A percentile compares a stretch with the other conserved stretches of the same genome.
Conservation (phyloP, 768 basidiomycete genomes). For the Russula emetica region DNA sequence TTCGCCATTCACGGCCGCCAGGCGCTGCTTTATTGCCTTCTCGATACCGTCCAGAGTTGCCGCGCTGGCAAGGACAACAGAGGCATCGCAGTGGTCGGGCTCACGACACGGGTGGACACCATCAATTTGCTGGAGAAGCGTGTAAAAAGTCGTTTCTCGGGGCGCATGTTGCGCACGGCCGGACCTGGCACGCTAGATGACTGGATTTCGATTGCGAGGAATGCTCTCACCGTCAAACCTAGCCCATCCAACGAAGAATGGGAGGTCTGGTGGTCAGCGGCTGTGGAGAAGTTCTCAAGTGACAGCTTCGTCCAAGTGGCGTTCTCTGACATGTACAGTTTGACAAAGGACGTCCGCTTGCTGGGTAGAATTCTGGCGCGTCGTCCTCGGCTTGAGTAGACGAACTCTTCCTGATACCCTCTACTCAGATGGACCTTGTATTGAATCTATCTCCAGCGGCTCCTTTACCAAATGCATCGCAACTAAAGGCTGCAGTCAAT, state of each 20-base stretch:
- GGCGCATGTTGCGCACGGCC: slow-evolving; percentile 76
- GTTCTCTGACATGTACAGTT: slow-evolving; percentile 55
- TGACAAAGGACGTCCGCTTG: slow-evolving; percentile 57
- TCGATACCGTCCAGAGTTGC: slow-evolving; percentile 91
- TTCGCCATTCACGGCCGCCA: slow-evolving; percentile 92
- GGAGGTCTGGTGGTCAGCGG: slow-evolving; percentile 52
- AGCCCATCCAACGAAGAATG: slow-evolving; percentile 46
- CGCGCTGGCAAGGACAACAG: slow-evolving; percentile 52
- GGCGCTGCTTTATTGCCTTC: slow-evolving; percentile 87
- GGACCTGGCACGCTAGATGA: slow-evolving; percentile 48
- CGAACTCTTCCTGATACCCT: slow-evolving; percentile 5
- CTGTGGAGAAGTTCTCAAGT: slow-evolving; percentile 53
- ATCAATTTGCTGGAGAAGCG: slow-evolving; percentile 90
- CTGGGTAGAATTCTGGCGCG: slow-evolving; percentile 60
- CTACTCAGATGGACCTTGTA: slow-evolving; percentile 42
- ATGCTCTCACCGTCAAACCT: slow-evolving; percentile 40
- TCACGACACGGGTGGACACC: slow-evolving; percentile 83
- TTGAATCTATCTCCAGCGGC: slow-evolving; percentile 45
- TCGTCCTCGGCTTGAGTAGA: slow-evolving; percentile 14
- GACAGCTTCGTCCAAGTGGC: slow-evolving; percentile 44
- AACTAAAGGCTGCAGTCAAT: slow-evolving; percentile 42
- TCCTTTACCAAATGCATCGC: slow-evolving; percentile 50
- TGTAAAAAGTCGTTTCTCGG: slow-evolving; percentile 96
- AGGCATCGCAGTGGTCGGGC: slow-evolving; percentile 81
- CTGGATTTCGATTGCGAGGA: slow-evolving; percentile 50